Base-by-base conservation (phyloP, 192 early-diverging fungal genomes). In the Dissophora globulifera region DNA sequence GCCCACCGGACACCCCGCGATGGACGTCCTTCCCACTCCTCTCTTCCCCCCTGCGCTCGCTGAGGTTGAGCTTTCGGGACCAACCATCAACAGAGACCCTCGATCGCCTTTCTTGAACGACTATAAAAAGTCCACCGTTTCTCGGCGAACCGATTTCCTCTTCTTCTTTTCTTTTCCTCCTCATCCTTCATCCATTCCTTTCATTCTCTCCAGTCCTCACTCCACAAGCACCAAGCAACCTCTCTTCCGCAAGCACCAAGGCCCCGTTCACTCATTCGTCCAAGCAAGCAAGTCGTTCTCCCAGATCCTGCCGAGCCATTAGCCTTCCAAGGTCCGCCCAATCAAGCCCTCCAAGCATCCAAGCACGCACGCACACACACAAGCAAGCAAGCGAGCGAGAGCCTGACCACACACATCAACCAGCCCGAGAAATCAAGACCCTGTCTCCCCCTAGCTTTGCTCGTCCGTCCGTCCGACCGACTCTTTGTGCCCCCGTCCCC, bases 51-150 rank as follows among this genome's bases (percentile, higher is more conserved):
- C n/a, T n/a, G n/a, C n/a, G n/a, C n/a, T n/a, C n/a, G n/a, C n/a
- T n/a, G n/a, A n/a, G n/a, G n/a, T n/a, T n/a, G n/a, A n/a, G n/a
- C n/a, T n/a, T n/a, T n/a, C n/a, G n/a, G n/a, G n/a, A n/a, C n/a
- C n/a, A n/a, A n/a, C n/a, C n/a, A n/a, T n/a, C n/a, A n/a, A n/a
- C n/a, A n/a, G n/a, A n/a, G n/a, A n/a, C n/a, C n/a, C n/a, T n/a
- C n/a, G n/a, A n/a, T n/a, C n/a, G n/a, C 38, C 13, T 13, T 3
- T 60, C 40, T 42, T 49, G 32, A 3, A 35, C 32, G 19, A 31
- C 58, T 60, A 60, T 60, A 60, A 60, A 60, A 54, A 49, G 31
- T 17, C 3, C 1, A 33, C 41, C 56, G 29, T 58, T 58, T 58
- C 29, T 45, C 56, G 56, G 5, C 29, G 7, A 16, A n/a, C 15